Evolutionary conservation across 2,329 filamentous ascomycete species (phyloP), one percentile per base, ranked within the genome.

Genomic region (Cryphonectria radicalis): DNA sequence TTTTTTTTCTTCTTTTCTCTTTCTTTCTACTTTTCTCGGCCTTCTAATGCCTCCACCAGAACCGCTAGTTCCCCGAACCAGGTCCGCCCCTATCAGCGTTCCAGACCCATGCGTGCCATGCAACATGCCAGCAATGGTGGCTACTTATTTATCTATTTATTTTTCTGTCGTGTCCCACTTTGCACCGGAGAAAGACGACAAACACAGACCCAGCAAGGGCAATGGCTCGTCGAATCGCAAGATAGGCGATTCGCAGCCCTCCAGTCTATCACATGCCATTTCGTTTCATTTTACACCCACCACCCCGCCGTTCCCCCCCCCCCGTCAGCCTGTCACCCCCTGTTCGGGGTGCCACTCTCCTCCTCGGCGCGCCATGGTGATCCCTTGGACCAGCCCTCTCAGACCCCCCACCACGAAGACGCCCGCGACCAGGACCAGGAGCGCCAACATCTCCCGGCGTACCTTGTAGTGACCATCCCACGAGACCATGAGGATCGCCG

Each of bases 401-500:
- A 71, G 19, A 3, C 43, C 28, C 7, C 46, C 59, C 57, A 43
- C 10, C 63, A 46, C 53, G 32, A 63, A 62, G 22, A 71, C 25
- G 35, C 57, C 42, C 25, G 11, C 32, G 25, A 53, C 22, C n/a
- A 67, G 53, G 6, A 69, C 6, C 14, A n/a, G 32, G 32, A 67
- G 55, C 0, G 63, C 69, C 4, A 40, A 4, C 32, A 66, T 13
- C 19, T 73, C 69, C 59, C 57, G 70, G 25, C 50, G 40, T n/a
- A 73, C 63, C 8, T 63, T 67, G 35, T 71, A 69, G 17, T 55
- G 59, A 5, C 66, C 66, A 2, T 25, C 43, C 66, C 63, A 67
- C 66, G 66, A 69, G 7, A 68, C 67, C 28, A 63, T 59, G 11
- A 71, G 42, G 17, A 73, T 40, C 19, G 71, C 69, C 14, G 71